A percentile compares a stretch with the other conserved stretches of the same genome.
Conservation (phyloP, 116 monocot species). For the Phalaenopsis hybrid region DNA sequence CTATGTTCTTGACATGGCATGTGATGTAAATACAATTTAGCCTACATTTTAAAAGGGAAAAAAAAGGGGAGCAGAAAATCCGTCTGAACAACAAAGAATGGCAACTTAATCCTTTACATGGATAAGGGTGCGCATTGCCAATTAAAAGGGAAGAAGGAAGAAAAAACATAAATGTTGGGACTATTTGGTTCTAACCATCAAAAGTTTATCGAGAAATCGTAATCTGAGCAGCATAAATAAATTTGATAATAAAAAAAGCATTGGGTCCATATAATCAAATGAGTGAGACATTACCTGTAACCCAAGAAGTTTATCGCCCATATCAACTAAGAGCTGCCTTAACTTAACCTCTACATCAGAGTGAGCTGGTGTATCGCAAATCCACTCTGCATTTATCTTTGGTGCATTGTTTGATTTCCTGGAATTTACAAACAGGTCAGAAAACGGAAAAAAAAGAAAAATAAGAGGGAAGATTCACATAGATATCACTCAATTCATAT, state of each 20-base stretch:
- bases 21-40: no score
- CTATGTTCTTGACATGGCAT: no score
- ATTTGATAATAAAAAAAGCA: background rate
- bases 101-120: background rate
- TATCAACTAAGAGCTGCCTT: slow-evolving; percentile 58
- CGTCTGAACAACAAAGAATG: background rate
- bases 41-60: background rate
- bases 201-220: background rate
- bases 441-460: background rate
- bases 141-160: background rate
- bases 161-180: background rate
- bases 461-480: no score
- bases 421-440: slow-evolving; percentile 11
- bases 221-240: background rate
- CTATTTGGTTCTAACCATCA: background rate
- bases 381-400: slow-evolving; percentile 38
- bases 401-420: slow-evolving; percentile 46
- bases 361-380: slow-evolving; percentile 59
- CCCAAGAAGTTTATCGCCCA: slow-evolving; percentile 83
- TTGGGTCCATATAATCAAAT: background rate
- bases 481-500: no score
- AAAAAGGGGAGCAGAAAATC: background rate
- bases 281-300: slow-evolving; percentile 52
- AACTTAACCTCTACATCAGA: slow-evolving; percentile 85
- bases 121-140: background rate